Conservation (phyloP, 108 stramenopile genomes). For the Conticribra guillardii region DNA sequence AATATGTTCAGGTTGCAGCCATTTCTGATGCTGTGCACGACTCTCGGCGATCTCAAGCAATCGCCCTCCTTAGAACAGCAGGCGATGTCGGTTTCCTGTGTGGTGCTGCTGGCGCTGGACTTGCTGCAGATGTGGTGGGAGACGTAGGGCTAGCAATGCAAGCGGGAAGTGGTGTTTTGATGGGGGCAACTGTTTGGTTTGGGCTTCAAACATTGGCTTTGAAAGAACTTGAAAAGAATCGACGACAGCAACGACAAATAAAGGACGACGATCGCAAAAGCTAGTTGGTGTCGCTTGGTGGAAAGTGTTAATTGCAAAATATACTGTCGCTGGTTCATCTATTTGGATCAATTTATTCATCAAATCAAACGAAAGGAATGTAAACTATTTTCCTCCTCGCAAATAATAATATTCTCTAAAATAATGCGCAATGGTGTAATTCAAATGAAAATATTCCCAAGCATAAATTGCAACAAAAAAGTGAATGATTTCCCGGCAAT, state of each 20-base stretch:
- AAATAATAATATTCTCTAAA: too few species aligned
- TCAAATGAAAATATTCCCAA: too few species aligned
- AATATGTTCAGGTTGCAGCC: conserved; percentile 47
- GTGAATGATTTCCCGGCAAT: too few species aligned
- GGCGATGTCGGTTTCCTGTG: conserved; percentile 86
- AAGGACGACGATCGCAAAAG: too few species aligned
- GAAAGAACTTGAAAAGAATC: neutral
- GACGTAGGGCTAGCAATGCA: conserved; percentile 77
- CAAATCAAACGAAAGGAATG: too few species aligned
- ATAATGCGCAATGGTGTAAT: too few species aligned
- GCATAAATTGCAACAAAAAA: too few species aligned
- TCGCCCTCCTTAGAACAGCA: conserved; percentile 78
- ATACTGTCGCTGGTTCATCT: too few species aligned
- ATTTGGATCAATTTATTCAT: too few species aligned
- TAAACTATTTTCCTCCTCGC: too few species aligned
- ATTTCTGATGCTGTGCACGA: conserved; percentile 71
- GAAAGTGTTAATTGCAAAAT: too few species aligned
- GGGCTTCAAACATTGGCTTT: conserved; percentile 32
- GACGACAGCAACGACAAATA: neutral
- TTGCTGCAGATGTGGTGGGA: conserved; percentile 71
- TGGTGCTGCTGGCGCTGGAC: conserved; percentile 77
- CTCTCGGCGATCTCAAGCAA: conserved; percentile 75
- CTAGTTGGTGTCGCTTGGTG: too few species aligned
- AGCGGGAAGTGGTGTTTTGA: conserved; percentile 63
- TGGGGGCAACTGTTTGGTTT: conserved; percentile 78